A percentile compares a stretch with the other conserved stretches of the same genome.
Conservation (phyloP, 129 eudicot genomes). For the Helianthus tuberosus region DNA sequence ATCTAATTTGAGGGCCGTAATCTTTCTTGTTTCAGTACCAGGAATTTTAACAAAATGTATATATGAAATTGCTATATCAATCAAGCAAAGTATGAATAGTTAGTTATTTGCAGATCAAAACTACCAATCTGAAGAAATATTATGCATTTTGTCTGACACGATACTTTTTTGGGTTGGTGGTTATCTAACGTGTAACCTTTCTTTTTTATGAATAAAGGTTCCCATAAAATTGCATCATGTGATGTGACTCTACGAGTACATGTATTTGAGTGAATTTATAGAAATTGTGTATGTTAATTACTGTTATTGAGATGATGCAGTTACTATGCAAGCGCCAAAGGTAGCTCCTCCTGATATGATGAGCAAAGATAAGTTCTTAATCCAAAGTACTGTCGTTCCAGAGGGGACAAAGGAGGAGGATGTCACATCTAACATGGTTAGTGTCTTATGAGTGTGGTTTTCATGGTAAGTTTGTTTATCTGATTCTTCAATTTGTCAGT, state of each 20-base stretch:
- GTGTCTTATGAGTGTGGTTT: slow-evolving; percentile 15
- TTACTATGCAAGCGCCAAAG: slow-evolving; percentile 62
- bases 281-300: neutral
- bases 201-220: too few species aligned
- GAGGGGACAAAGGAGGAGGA: slow-evolving; percentile 57
- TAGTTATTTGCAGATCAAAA: neutral
- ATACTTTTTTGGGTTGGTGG: too few species aligned
- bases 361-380: slow-evolving; percentile 75
- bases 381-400: slow-evolving; percentile 57
- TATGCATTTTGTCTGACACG: too few species aligned
- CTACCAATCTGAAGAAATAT: too few species aligned
- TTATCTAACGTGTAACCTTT: too few species aligned
- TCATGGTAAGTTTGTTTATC: slow-evolving; percentile 1
- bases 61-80: neutral
- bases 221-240: too few species aligned
- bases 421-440: slow-evolving; percentile 58
- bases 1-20: too few species aligned
- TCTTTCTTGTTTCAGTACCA: too few species aligned
- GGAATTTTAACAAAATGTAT: neutral
- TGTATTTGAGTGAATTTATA: neutral
- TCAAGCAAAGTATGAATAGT: neutral
- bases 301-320: slow-evolving; percentile 36
- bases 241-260: too few species aligned
- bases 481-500: slow-evolving; percentile 45
- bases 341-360: slow-evolving; percentile 51